Conservation (phyloP, 2,329 filamentous ascomycete species). For the Apiospora marii region DNA sequence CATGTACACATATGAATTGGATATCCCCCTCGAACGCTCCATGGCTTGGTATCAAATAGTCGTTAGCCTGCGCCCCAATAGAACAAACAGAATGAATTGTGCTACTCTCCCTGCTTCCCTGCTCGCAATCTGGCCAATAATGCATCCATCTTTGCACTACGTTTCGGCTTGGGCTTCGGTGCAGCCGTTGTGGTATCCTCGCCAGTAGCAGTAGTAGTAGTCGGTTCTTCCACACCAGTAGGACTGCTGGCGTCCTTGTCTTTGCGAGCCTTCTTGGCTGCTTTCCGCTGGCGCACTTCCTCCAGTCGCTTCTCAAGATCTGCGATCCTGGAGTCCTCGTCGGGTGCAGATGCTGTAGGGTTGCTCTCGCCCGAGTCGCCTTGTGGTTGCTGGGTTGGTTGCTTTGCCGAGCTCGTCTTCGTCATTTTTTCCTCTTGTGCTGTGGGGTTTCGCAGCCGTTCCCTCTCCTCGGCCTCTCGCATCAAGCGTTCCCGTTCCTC, state of each 20-base stretch:
- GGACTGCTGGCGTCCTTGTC: conserved; percentile 26
- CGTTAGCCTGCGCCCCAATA: conserved; percentile 15
- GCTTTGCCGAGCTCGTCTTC: conserved; percentile 42
- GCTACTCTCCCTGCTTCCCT: background rate
- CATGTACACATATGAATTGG: background rate
- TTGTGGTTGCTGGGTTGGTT: background rate
- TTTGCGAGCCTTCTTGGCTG: conserved; percentile 47
- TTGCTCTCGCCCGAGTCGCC: conserved; percentile 17
- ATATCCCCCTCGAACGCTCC: conserved; percentile 23
- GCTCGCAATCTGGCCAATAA: background rate
- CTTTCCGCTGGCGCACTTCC: conserved; percentile 44
- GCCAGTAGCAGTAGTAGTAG: background rate
- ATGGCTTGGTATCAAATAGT: conserved; percentile 33
- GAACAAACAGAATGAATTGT: conserved; percentile 12
- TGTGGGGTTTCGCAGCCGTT: conserved; percentile 46
- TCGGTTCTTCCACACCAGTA: background rate
- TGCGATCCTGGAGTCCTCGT: conserved; percentile 49
- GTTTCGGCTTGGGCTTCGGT: conserved; percentile 24
- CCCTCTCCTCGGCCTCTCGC: conserved; percentile 51
- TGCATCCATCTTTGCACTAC: conserved; percentile 14
- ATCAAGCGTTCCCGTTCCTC: conserved; percentile 52
- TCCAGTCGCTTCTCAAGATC: conserved; percentile 53
- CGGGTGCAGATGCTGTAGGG: conserved; percentile 44
- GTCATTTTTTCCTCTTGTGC: background rate
- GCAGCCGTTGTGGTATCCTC: conserved; percentile 28